Percentiles rank a stretch among this genome's conserved stretches.
Conservation (phyloP, 495 filamentous ascomycete species). For the Friedmanniomyces endolithicus region DNA sequence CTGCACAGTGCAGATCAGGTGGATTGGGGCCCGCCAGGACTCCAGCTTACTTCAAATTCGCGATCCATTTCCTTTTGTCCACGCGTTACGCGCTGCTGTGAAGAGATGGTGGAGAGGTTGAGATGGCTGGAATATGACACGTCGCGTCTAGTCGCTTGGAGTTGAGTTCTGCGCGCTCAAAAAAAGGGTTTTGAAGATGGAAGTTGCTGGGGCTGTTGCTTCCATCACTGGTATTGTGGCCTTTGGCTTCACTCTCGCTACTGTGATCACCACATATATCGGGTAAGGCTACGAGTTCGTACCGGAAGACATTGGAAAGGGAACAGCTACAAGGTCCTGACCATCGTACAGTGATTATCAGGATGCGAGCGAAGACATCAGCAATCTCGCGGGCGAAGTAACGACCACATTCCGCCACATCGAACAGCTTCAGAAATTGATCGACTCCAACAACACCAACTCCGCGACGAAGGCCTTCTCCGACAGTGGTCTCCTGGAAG, state of each 20-base stretch:
- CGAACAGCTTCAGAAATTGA: neutral
- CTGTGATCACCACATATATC: neutral
- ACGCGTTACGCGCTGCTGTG: too few relatives aligned
- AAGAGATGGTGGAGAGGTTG: too few relatives aligned
- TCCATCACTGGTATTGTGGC: neutral
- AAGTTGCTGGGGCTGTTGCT: neutral
- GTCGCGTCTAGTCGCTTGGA: too few relatives aligned
- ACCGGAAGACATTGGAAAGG: too few relatives aligned
- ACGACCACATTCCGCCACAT: neutral
- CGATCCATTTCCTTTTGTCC: too few relatives aligned
- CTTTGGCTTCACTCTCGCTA: conserved; percentile 1
- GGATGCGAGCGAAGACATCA: conserved; percentile 1
- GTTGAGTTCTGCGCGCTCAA: too few relatives aligned
- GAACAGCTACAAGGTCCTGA: neutral
- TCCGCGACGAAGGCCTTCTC: neutral
- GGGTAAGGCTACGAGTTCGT: neutral
- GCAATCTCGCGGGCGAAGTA: neutral
- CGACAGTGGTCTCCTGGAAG: neutral
- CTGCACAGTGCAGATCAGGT: too few relatives aligned
- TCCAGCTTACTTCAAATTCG: too few relatives aligned
- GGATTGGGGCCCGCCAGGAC: too few relatives aligned
- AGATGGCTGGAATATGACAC: too few relatives aligned
- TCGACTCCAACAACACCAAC: neutral
- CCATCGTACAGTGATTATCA: neutral
- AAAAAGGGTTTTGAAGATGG: neutral